Conservation (phyloP, 305 asterid genomes). For the Fraxinus velutina region DNA sequence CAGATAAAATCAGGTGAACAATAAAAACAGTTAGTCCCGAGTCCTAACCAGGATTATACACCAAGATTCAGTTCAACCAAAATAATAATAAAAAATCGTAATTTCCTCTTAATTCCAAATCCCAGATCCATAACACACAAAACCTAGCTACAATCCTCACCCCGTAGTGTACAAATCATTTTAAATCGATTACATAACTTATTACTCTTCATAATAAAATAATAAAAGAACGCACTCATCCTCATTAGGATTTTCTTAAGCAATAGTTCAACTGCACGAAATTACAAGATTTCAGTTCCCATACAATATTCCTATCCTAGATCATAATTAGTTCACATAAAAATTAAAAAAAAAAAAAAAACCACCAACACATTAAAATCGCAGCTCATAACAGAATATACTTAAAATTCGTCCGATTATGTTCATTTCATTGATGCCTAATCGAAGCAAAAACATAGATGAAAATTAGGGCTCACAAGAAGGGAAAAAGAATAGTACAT, state of each 20-base stretch:
- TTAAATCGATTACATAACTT: neutral
- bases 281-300: neutral
- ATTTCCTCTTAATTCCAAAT: neutral
- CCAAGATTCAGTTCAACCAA: neutral
- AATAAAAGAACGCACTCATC: neutral
- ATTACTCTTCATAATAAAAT: neutral
- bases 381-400: neutral
- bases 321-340: neutral
- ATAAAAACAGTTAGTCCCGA: neutral
- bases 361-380: neutral
- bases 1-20: neutral
- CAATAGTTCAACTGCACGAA: neutral
- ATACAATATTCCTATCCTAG: neutral
- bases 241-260: neutral
- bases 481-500: constrained; percentile 30
- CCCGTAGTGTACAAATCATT: neutral
- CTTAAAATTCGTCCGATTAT: neutral
- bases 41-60: neutral
- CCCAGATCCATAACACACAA: constrained; percentile 7
- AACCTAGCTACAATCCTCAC: neutral
- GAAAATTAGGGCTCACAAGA: constrained; percentile 20
- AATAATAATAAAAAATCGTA: neutral
- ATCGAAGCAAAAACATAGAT: constrained; percentile 3
- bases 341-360: neutral
- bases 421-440: neutral